phyloP scores from a whole-genome alignment of 176 grass and related monocot species.

The Miscanthus lutarioriparius region DNA sequence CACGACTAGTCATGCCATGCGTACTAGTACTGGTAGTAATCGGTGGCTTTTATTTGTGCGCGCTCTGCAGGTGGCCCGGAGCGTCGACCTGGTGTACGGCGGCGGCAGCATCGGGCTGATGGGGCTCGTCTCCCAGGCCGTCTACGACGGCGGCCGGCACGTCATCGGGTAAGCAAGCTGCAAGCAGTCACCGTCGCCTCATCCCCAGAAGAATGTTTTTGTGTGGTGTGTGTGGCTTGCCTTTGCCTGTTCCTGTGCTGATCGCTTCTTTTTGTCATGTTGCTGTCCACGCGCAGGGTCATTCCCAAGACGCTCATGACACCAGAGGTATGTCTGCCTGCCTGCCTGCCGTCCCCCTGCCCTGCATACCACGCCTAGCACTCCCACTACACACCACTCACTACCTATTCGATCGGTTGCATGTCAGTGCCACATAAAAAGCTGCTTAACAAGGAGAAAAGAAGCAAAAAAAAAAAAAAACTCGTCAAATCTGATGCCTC shows the following conservation, averaged over 20 bases:
- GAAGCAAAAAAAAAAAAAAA: neutral
- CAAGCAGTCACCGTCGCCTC: neutral
- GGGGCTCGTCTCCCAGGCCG: conserved; percentile 96
- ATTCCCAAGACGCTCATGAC: conserved; percentile 99
- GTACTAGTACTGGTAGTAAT: neutral
- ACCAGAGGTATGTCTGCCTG: conserved; percentile 58
- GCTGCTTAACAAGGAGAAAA: neutral
- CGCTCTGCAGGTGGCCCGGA: conserved; percentile 63
- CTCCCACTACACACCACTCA: too few species aligned
- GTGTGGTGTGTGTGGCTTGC: neutral
- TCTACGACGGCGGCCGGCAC: conserved; percentile 88
- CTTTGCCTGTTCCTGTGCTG: conserved; percentile 4
- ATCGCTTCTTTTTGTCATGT: conserved; percentile 47
- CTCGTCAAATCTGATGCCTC: neutral
- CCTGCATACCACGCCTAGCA: too few species aligned
- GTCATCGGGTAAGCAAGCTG: conserved; percentile 65
- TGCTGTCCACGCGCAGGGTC: conserved; percentile 75
- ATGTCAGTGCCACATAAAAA: neutral
- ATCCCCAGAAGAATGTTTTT: conserved; percentile 32
- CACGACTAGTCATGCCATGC: too few species aligned
- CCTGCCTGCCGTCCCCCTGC: neutral
- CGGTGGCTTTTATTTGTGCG: too few species aligned
- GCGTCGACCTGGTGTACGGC: conserved; percentile 97
- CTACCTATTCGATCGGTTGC: neutral
- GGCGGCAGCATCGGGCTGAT: conserved; percentile 95